These are phyloP conservation scores for Magnaporthiopsis incrustans DNA, from an alignment of 2,329 filamentous ascomycete genomes.

Conservation along the genomic window DNA sequence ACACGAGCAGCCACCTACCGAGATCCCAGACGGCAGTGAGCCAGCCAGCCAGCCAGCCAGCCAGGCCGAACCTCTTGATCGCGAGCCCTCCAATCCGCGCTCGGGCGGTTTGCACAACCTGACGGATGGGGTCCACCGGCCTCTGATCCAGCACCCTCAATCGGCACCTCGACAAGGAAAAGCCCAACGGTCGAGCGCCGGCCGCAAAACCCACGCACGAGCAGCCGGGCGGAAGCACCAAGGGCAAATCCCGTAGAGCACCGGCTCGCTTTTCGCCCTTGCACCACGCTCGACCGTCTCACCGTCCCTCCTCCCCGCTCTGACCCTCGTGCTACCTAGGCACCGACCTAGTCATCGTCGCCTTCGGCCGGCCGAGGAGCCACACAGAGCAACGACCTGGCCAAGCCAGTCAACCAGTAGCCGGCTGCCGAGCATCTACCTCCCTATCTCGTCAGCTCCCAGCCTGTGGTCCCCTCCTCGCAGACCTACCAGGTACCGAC, in stretches of 20 bases:
- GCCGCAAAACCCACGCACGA: background rate
- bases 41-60: too few species aligned
- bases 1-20: background rate
- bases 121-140: background rate
- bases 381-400: background rate
- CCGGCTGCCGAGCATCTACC: background rate
- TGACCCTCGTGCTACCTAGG: background rate
- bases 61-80: background rate
- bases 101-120: background rate
- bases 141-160: background rate
- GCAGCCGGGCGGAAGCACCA: background rate
- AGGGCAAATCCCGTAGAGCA: background rate
- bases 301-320: background rate
- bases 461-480: background rate
- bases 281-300: background rate
- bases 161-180: background rate
- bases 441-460: background rate
- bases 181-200: background rate
- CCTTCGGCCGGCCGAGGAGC: background rate
- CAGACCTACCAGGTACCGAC: background rate
- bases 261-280: background rate
- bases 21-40: too few species aligned
- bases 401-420: background rate
- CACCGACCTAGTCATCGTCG: background rate
- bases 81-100: background rate